A percentile compares a stretch with the other conserved stretches of the same genome.
These are phyloP conservation scores for Penicillium mononematosum DNA, from an alignment of 495 filamentous ascomycete species.

Conservation along the genomic window DNA sequence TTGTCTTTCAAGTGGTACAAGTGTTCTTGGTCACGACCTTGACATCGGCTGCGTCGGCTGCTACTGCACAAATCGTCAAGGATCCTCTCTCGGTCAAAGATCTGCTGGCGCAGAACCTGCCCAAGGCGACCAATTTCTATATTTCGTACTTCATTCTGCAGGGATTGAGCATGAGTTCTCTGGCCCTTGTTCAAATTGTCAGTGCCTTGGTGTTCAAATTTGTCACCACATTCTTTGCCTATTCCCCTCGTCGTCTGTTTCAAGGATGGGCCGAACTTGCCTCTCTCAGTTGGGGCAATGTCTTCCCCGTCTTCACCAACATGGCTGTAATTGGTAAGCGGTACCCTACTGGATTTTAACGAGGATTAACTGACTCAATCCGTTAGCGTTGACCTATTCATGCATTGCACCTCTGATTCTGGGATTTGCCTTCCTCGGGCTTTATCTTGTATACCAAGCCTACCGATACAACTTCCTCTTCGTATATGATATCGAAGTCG, in stretches of 20 bases:
- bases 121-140: slow-evolving; percentile 84
- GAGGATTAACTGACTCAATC: neutral
- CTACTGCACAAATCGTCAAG: slow-evolving; percentile 60
- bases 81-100: slow-evolving; percentile 59
- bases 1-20: slow-evolving; percentile 88
- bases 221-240: slow-evolving; percentile 63
- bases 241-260: slow-evolving; percentile 65
- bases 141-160: slow-evolving; percentile 90
- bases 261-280: slow-evolving; percentile 60
- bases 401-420: slow-evolving; percentile 83
- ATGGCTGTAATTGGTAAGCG: slow-evolving; percentile 73
- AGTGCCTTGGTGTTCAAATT: slow-evolving; percentile 73
- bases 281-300: slow-evolving; percentile 74
- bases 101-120: slow-evolving; percentile 70
- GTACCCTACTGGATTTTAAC: neutral
- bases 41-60: slow-evolving; percentile 69
- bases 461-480: slow-evolving; percentile 93
- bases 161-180: slow-evolving; percentile 70
- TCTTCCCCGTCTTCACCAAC: slow-evolving; percentile 83
- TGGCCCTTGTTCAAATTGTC: slow-evolving; percentile 68
- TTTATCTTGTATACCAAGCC: slow-evolving; percentile 80
- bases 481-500: slow-evolving; percentile 75
- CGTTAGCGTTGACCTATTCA: slow-evolving; percentile 68
- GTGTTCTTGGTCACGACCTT: slow-evolving; percentile 84
- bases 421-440: slow-evolving; percentile 74